Evolutionary conservation across 106 monocot genomes (phyloP).

Genomic region (Triglochin maritima): DNA sequence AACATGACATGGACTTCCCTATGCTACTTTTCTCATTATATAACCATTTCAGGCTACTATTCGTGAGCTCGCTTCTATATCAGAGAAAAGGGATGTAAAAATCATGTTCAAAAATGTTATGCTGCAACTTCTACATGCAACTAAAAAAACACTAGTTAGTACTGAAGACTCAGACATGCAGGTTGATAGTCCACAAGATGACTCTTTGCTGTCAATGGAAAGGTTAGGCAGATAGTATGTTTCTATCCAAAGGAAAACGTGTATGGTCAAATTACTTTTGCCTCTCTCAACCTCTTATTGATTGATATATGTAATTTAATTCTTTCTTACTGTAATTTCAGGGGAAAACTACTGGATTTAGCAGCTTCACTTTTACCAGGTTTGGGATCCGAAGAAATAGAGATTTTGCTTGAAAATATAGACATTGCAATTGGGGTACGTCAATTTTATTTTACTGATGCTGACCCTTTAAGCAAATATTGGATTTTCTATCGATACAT

Average conservation of each 20-base stretch:
- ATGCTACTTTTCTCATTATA: background rate
- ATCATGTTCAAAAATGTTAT: constrained; percentile 39
- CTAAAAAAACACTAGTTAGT: constrained; percentile 29
- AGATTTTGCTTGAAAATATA: constrained; percentile 14
- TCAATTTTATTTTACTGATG: too few species aligned
- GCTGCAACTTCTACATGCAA: constrained; percentile 39
- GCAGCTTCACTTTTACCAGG: constrained; percentile 73
- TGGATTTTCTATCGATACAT: too few species aligned
- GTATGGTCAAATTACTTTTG: too few species aligned
- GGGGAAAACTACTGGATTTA: constrained; percentile 67
- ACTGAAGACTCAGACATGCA: constrained; percentile 42
- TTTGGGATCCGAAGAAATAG: constrained; percentile 41
- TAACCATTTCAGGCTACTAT: constrained; percentile 53
- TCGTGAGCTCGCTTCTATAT: constrained; percentile 62
- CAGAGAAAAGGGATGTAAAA: constrained; percentile 47
- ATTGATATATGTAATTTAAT: too few species aligned
- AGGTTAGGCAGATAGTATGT: constrained; percentile 16
- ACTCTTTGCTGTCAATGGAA: constrained; percentile 24
- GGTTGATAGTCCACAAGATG: constrained; percentile 32
- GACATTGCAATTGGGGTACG: too few species aligned
- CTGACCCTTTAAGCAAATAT: too few species aligned
- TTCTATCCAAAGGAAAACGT: background rate
- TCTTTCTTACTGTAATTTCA: constrained; percentile 7
- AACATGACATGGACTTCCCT: too few species aligned
- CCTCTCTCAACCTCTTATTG: too few species aligned